Percentiles rank a stretch among this genome's conserved stretches.
Conservation (phyloP, 1,139 yeast species). For the Sugiyamaella castrensis region DNA sequence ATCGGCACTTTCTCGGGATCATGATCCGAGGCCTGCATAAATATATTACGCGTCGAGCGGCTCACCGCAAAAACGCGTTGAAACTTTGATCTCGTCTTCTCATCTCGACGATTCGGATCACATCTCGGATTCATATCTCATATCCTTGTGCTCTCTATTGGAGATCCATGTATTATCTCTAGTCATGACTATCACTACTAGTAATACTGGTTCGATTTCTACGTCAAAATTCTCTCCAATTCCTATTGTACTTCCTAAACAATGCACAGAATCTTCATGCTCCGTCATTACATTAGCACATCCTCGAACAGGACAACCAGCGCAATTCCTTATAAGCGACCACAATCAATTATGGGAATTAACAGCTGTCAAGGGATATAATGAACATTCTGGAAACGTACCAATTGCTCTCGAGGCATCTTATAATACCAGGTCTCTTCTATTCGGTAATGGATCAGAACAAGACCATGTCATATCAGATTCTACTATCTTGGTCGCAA, state of each 20-base stretch:
- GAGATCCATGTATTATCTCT: too few species aligned
- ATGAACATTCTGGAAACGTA: constrained; percentile 14
- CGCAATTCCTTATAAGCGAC: constrained; percentile 23
- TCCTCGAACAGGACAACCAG: constrained; percentile 30
- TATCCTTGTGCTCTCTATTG: too few species aligned
- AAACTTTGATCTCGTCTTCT: too few species aligned
- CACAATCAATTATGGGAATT: constrained; percentile 27
- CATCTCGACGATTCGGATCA: too few species aligned
- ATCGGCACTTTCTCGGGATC: too few species aligned
- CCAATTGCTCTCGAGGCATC: constrained; percentile 16
- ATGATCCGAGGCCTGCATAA: too few species aligned
- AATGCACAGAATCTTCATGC: constrained; percentile 9
- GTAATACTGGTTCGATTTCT: too few species aligned
- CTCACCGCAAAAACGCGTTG: too few species aligned
- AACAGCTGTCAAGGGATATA: constrained; percentile 25
- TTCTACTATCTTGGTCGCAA: constrained; percentile 31
- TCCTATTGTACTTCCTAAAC: constrained; percentile 18
- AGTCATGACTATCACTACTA: too few species aligned
- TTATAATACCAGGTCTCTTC: constrained; percentile 26
- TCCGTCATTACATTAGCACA: constrained; percentile 21
- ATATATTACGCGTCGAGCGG: too few species aligned
- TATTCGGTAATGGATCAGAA: constrained; percentile 21
- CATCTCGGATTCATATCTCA: too few species aligned
- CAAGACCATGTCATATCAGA: constrained; percentile 16
- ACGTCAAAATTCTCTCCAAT: neutral